Evolutionary conservation across 805 yeast genomes (phyloP).

Genomic region (Kurtzmaniella cleridarum): DNA sequence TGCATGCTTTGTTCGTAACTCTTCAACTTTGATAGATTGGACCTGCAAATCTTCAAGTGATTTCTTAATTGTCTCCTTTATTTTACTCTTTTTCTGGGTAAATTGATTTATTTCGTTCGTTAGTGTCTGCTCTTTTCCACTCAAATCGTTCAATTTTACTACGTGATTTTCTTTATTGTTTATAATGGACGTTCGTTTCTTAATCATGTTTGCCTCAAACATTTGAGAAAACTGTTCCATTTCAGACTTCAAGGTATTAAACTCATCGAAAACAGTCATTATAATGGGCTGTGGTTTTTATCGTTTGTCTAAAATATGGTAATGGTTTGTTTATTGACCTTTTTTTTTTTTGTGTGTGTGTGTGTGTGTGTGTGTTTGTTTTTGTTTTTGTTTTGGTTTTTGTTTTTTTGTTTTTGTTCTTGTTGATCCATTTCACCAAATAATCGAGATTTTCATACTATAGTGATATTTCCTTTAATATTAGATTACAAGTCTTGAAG

Average conservation of each 20-base stretch:
- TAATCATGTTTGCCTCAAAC: constrained; percentile 29
- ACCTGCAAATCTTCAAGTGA: constrained; percentile 19
- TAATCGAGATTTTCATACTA: no score
- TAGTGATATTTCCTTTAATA: no score
- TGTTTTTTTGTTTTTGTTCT: background rate
- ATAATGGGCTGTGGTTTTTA: background rate
- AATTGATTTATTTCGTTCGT: constrained; percentile 25
- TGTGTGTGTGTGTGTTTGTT: no score
- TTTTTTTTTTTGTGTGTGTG: background rate
- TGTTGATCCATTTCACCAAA: no score
- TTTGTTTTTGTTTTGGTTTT: background rate
- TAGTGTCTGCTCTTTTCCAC: constrained; percentile 25
- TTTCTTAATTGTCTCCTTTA: constrained; percentile 20
- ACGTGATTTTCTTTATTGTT: constrained; percentile 28
- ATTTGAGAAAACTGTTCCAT: constrained; percentile 35
- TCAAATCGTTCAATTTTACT: constrained; percentile 23
- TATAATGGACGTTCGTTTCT: constrained; percentile 27
- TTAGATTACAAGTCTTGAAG: no score
- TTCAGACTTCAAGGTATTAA: constrained; percentile 29
- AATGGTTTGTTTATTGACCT: background rate
- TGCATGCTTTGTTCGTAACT: constrained; percentile 28
- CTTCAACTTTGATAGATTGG: constrained; percentile 31
- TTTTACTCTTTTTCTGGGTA: constrained; percentile 19
- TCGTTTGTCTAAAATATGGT: background rate
- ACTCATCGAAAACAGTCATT: constrained; percentile 25